These are phyloP conservation scores for Aspergillus tamarii DNA, from an alignment of 2,329 filamentous ascomycete genomes.

Conservation along the genomic window DNA sequence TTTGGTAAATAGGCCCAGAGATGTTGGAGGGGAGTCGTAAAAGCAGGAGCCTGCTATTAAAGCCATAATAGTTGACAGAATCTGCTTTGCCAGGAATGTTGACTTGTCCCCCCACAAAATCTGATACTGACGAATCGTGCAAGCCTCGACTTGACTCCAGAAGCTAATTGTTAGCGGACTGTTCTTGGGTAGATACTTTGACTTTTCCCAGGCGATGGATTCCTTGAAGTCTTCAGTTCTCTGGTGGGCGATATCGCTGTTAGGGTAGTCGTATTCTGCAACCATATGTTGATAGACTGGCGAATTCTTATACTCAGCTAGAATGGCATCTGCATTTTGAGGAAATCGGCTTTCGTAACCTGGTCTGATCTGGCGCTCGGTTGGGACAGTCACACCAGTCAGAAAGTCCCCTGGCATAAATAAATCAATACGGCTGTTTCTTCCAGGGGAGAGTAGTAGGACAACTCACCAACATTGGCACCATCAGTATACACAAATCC, in stretches of 20 bases:
- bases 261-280: constrained; percentile 61
- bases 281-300: constrained; percentile 55
- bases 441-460: too few relatives aligned
- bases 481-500: constrained; percentile 66
- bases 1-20: constrained; percentile 65
- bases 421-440: too few relatives aligned
- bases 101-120: constrained; percentile 68
- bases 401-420: constrained; percentile 58
- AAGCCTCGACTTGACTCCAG: constrained; percentile 57
- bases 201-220: constrained; percentile 58
- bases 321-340: constrained; percentile 48
- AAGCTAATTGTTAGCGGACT: constrained; percentile 63
- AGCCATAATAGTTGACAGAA: constrained; percentile 60
- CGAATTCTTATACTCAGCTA: constrained; percentile 56
- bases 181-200: constrained; percentile 54
- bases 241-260: constrained; percentile 51
- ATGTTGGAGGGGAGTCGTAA: constrained; percentile 61
- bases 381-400: constrained; percentile 65
- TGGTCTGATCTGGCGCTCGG: constrained; percentile 48
- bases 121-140: constrained; percentile 64
- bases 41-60: constrained; percentile 69
- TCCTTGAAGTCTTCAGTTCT: constrained; percentile 59
- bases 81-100: constrained; percentile 66
- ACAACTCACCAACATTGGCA: constrained; percentile 54
- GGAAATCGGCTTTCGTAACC: constrained; percentile 51